A percentile compares a stretch with the other conserved stretches of the same genome.
Conservation (phyloP, 1,284 basidiomycete genomes). For the Baeospora myosura region DNA sequence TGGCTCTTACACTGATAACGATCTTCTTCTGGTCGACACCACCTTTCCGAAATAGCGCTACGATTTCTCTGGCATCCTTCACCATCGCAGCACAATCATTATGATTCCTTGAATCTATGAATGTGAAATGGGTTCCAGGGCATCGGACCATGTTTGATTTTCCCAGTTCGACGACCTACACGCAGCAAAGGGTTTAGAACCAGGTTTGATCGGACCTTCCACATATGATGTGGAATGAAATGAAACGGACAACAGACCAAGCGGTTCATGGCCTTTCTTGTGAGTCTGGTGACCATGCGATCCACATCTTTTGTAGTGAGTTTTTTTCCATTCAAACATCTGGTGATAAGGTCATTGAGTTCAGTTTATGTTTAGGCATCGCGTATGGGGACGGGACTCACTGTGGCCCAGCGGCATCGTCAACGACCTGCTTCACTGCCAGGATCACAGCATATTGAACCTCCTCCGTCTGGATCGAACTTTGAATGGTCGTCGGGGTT, state of each 20-base stretch:
- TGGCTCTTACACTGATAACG: constrained; percentile 41
- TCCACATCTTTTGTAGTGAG: not conserved
- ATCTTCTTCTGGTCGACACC: constrained; percentile 33
- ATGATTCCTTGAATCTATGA: constrained; percentile 39
- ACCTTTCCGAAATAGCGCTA: constrained; percentile 32
- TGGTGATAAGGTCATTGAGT: not conserved
- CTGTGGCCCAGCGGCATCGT: too few species aligned
- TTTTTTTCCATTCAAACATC: not conserved
- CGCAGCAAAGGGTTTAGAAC: not conserved
- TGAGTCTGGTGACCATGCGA: not conserved
- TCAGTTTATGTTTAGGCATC: too few species aligned
- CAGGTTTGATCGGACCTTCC: not conserved
- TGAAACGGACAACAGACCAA: not conserved
- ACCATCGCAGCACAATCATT: constrained; percentile 31
- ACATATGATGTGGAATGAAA: not conserved
- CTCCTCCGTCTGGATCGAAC: too few species aligned
- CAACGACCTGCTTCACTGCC: too few species aligned
- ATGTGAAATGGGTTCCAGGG: constrained; percentile 42
- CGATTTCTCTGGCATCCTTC: constrained; percentile 31
- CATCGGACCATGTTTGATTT: constrained; percentile 32
- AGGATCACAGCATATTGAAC: too few species aligned
- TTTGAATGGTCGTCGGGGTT: too few species aligned
- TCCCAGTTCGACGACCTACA: constrained; percentile 46
- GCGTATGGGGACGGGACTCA: too few species aligned
- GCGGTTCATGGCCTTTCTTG: not conserved